These are phyloP conservation scores for Linnemannia schmuckeri DNA, from an alignment of 192 early-diverging fungal species.

Conservation along the genomic window DNA sequence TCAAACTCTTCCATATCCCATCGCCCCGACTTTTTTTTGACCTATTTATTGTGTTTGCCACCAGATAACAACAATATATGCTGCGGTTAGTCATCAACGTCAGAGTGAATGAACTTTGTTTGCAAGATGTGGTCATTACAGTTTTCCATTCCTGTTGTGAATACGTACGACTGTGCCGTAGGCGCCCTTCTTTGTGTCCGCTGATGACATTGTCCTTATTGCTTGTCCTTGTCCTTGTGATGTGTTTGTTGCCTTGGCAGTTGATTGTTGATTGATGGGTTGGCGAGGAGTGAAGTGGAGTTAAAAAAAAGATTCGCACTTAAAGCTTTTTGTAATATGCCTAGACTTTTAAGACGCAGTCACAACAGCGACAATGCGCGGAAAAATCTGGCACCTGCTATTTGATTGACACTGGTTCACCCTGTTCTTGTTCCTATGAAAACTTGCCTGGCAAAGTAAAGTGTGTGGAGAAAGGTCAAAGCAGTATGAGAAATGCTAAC, in stretches of 20 bases:
- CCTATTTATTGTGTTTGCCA: slow-evolving; percentile 8
- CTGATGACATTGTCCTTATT: slow-evolving; percentile 13
- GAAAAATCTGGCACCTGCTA: too few species aligned
- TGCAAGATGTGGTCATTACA: neutral
- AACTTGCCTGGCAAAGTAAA: too few species aligned
- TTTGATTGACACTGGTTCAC: too few species aligned
- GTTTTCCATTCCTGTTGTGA: neutral
- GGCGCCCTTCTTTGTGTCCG: slow-evolving; percentile 35
- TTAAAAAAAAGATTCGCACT: too few species aligned
- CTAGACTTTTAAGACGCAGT: too few species aligned
- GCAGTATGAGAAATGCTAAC: too few species aligned
- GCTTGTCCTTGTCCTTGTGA: neutral
- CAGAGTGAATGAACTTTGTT: neutral
- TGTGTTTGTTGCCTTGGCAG: neutral
- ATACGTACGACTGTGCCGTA: slow-evolving; percentile 47
- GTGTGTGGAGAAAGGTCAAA: too few species aligned
- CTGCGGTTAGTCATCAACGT: neutral
- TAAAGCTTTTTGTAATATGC: too few species aligned
- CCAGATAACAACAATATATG: neutral
- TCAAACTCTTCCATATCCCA: slow-evolving; percentile 84
- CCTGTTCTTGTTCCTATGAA: too few species aligned
- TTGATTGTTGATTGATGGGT: too few species aligned
- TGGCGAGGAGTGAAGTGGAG: too few species aligned
- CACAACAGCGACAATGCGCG: too few species aligned
- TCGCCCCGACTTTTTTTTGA: slow-evolving; percentile 38